phyloP scores from a whole-genome alignment of 257 asterid genomes.

The Ligustrum vulgare region DNA sequence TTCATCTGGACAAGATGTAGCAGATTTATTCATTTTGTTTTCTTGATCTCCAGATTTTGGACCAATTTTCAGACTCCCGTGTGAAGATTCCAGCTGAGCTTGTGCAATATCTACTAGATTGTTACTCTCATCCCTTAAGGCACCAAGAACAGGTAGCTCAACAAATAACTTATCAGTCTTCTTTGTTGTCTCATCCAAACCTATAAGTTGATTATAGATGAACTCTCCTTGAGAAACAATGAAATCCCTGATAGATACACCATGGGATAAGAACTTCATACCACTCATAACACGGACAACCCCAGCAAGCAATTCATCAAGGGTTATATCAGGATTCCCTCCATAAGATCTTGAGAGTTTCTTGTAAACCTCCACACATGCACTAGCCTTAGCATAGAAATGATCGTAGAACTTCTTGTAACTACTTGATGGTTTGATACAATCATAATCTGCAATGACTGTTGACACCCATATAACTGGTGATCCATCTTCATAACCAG shows the following conservation, averaged over 20 bases:
- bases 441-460: constrained; percentile 79
- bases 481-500: constrained; percentile 93
- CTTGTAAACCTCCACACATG: constrained; percentile 79
- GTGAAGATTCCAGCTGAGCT: constrained; percentile 36
- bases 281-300: constrained; percentile 79
- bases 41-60: constrained; percentile 39
- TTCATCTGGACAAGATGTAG: constrained; percentile 37
- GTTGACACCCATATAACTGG: constrained; percentile 89
- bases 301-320: constrained; percentile 89
- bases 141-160: constrained; percentile 60
- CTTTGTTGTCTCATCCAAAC: constrained; percentile 82
- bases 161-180: constrained; percentile 52
- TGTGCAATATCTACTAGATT: constrained; percentile 34
- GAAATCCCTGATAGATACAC: constrained; percentile 68
- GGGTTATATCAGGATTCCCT: constrained; percentile 55
- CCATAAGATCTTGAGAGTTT: constrained; percentile 67
- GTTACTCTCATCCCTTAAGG: constrained; percentile 65
- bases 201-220: constrained; percentile 80
- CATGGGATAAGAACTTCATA: constrained; percentile 65
- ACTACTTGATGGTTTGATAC: constrained; percentile 71
- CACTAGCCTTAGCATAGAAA: constrained; percentile 78
- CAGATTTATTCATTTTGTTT: constrained; percentile 25
- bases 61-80: constrained; percentile 60
- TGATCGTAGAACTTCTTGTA: constrained; percentile 72
- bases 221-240: constrained; percentile 79